phyloP scores from a whole-genome alignment of 2,329 filamentous ascomycete species.

The Verticillium tricorpus region DNA sequence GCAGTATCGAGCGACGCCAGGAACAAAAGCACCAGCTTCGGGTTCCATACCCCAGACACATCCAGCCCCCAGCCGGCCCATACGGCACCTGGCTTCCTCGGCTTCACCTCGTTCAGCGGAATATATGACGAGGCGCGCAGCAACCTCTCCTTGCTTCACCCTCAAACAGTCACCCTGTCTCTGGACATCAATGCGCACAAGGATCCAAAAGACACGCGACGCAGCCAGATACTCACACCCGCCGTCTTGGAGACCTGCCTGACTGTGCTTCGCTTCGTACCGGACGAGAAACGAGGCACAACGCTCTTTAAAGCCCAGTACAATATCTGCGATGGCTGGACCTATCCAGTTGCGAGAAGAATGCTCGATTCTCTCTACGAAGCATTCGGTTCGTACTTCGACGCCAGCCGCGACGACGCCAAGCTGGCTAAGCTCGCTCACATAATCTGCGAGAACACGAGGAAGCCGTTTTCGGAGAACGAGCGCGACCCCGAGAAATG shows the following conservation, averaged over 20 bases:
- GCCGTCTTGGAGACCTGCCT: slow-evolving; percentile 29
- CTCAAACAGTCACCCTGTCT: neutral
- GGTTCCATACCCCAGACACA: neutral
- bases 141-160: slow-evolving; percentile 28
- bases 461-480: slow-evolving; percentile 8
- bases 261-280: slow-evolving; percentile 30
- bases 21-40: neutral
- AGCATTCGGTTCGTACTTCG: slow-evolving; percentile 13
- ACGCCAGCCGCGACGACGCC: neutral
- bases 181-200: neutral
- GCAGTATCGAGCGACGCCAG: neutral
- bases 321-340: slow-evolving; percentile 16
- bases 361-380: slow-evolving; percentile 13
- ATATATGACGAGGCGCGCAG: slow-evolving; percentile 37
- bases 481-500: slow-evolving; percentile 6
- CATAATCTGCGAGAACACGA: slow-evolving; percentile 19
- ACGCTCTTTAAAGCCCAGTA: slow-evolving; percentile 10
- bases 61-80: neutral
- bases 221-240: slow-evolving; percentile 5
- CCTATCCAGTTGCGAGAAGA: slow-evolving; percentile 6
- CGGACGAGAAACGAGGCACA: slow-evolving; percentile 9
- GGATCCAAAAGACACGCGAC: neutral
- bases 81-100: slow-evolving; percentile 33
- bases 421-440: slow-evolving; percentile 7
- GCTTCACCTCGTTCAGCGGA: slow-evolving; percentile 37